Percentiles rank a stretch among this genome's conserved stretches.
Conservation (phyloP, 2,329 filamentous ascomycete species). For the Fusarium chuoi region DNA sequence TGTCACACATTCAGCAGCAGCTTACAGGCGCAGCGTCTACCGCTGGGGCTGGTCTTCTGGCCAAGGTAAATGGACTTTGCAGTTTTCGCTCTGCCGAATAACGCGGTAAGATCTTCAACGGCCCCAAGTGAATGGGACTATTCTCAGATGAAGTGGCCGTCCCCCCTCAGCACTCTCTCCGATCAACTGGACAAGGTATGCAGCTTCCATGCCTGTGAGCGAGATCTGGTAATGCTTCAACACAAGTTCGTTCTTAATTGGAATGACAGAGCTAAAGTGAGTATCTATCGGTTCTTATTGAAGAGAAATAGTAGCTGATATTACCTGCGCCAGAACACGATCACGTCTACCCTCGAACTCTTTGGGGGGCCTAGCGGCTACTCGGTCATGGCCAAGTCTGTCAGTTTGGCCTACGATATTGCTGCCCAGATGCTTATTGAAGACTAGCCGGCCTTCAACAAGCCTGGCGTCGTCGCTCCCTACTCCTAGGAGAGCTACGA, state of each 20-base stretch:
- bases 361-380: background rate
- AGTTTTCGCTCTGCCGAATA: background rate
- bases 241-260: background rate
- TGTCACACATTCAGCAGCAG: background rate
- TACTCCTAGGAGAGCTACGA: background rate
- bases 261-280: background rate
- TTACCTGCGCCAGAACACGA: background rate
- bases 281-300: background rate
- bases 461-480: background rate
- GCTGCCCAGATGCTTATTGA: background rate
- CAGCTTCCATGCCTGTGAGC: background rate
- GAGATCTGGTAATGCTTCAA: background rate
- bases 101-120: background rate
- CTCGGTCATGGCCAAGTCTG: background rate
- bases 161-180: background rate
- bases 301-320: background rate
- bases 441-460: background rate
- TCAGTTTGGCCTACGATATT: background rate
- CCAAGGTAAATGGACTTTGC: background rate
- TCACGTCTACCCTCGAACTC: background rate
- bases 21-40: background rate
- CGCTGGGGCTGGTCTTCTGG: background rate
- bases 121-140: background rate
- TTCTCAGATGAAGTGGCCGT: background rate
- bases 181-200: background rate